These are phyloP conservation scores for Yamadazyma akitaensis DNA, from an alignment of 805 yeast species.

Conservation along the genomic window DNA sequence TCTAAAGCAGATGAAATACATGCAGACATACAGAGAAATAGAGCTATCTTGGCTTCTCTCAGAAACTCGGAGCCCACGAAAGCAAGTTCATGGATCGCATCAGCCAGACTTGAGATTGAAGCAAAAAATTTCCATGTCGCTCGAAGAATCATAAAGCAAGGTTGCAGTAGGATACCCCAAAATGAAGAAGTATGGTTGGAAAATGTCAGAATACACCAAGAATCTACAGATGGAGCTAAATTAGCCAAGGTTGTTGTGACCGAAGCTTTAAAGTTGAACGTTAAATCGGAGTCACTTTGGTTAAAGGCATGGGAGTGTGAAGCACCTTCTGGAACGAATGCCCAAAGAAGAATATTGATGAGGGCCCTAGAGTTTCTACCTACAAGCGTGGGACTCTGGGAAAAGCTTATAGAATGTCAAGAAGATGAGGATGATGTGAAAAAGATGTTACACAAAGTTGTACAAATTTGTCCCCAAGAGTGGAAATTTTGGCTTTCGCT, in stretches of 20 bases:
- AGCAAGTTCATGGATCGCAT: slow-evolving; percentile 81
- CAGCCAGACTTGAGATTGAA: slow-evolving; percentile 73
- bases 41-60: slow-evolving; percentile 62
- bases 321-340: slow-evolving; percentile 38
- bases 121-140: slow-evolving; percentile 59
- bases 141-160: slow-evolving; percentile 60
- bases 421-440: slow-evolving; percentile 44
- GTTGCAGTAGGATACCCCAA: slow-evolving; percentile 64
- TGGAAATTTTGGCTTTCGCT: slow-evolving; percentile 65
- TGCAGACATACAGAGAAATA: slow-evolving; percentile 58
- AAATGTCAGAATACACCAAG: slow-evolving; percentile 57
- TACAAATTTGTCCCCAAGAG: slow-evolving; percentile 62
- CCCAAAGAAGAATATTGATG: slow-evolving; percentile 58
- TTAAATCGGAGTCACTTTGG: slow-evolving; percentile 68
- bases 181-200: slow-evolving; percentile 83
- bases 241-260: slow-evolving; percentile 58
- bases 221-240: slow-evolving; percentile 35
- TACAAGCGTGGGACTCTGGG: slow-evolving; percentile 61
- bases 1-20: slow-evolving; percentile 24
- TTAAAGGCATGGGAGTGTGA: slow-evolving; percentile 66
- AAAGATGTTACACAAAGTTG: slow-evolving; percentile 60
- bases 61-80: slow-evolving; percentile 69
- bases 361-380: slow-evolving; percentile 72
- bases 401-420: slow-evolving; percentile 58
- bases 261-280: slow-evolving; percentile 59